Base-by-base conservation (phyloP, 352 stramenopile genomes). In the Globisporangium solare region DNA sequence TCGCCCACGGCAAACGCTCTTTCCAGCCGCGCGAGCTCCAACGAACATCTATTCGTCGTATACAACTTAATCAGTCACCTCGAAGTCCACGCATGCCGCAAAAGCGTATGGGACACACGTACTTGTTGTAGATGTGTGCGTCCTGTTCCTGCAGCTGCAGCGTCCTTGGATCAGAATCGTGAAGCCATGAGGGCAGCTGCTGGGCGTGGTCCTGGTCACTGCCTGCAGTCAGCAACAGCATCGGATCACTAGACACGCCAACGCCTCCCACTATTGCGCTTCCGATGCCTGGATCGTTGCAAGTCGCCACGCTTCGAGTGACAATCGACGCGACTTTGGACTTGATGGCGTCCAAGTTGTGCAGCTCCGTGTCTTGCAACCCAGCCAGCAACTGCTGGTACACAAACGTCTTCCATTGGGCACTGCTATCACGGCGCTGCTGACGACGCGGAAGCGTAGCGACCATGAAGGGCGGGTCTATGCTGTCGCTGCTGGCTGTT, bases 71-170 rank as follows among this genome's bases (percentile, higher is more conserved):
- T 39, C 10, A 54, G 11, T 54, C 8, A n/a, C 24, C 24, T 5
- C 14, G n/a, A n/a, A 61, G 12, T 2, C 17, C 22, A 18, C 32
- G 39, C 7, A 35, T 11, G 27, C 17, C 24, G n/a, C 35, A 43
- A 61, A 3, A 40, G 0, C 11, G 54, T 8, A 35, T 11, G 10
- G 6, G 27, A 35, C 13, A 8, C 3, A 41, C 54, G 45, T 60
- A 78, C 64, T 70, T 76, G 68, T 79, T 76, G 66, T 79, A 79
- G 21, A 76, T 43, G 22, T 67, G 35, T 8, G 53, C 66, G 41
- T 79, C 71, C 53, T 73, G 71, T 2, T 76, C 68, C 10, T 66
- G 54, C 18, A 79, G 56, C 35, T 74, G 61, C 11, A 79, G 54
- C 7, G 68, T 27, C 17, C 43, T 27, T 0, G 71, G 65, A 31